phyloP scores from a whole-genome alignment of 768 basidiomycete genomes.

The Ephemerocybe angulata region DNA sequence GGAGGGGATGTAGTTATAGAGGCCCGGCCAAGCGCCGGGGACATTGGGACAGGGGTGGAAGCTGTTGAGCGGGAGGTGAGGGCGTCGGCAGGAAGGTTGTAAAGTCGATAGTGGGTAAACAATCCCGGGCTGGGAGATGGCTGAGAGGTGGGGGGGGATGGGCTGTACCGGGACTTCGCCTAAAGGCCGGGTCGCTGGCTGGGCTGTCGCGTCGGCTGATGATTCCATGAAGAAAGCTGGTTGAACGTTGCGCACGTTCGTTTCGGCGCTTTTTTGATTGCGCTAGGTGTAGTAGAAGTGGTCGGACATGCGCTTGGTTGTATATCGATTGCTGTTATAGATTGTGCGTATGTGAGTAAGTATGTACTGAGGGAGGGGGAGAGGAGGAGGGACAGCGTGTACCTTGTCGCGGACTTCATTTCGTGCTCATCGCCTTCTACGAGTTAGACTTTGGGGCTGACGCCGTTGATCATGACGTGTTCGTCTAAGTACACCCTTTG shows the following conservation, averaged over 20 bases:
- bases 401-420: slow-evolving; percentile 28
- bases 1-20: background rate
- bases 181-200: background rate
- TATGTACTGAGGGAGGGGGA: background rate
- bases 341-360: background rate
- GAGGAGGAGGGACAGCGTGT: background rate
- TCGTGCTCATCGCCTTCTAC: slow-evolving; percentile 24
- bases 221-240: background rate
- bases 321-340: slow-evolving; percentile 21
- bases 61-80: background rate
- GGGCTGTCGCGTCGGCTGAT: too few relatives aligned
- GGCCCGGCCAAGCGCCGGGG: slow-evolving; percentile 6
- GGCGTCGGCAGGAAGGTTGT: too few relatives aligned
- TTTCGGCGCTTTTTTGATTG: background rate
- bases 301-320: slow-evolving; percentile 35
- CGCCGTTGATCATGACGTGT: slow-evolving; percentile 35
- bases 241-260: background rate
- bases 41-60: slow-evolving; percentile 4
- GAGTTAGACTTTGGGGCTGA: slow-evolving; percentile 35
- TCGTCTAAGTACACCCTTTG: too few relatives aligned
- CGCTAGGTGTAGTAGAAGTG: slow-evolving; percentile 32
- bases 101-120: background rate
- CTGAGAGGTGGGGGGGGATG: too few relatives aligned
- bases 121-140: background rate
- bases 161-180: too few relatives aligned